These are phyloP conservation scores for Luzula sylvatica DNA, from an alignment of 176 grass and related monocot species.

Conservation along the genomic window DNA sequence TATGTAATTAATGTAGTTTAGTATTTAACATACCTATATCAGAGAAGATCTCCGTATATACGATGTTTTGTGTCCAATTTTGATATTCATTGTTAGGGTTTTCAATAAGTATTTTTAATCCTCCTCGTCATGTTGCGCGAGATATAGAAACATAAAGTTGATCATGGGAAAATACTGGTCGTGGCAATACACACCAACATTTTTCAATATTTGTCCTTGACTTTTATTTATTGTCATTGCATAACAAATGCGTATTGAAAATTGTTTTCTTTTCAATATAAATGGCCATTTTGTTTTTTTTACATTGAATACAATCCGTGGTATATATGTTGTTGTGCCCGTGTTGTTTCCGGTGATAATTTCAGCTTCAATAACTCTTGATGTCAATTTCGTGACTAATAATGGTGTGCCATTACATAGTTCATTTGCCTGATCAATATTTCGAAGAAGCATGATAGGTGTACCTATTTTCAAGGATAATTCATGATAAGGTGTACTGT, in stretches of 20 bases:
- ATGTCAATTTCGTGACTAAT: background rate
- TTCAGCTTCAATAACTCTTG: slow-evolving; percentile 5
- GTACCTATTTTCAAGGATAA: no score
- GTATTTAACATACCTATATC: background rate
- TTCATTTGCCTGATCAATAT: background rate
- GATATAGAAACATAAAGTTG: background rate
- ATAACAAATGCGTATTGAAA: no score
- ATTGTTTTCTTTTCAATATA: no score
- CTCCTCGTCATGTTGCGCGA: background rate
- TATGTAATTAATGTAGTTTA: no score
- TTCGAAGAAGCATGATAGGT: slow-evolving; percentile 11
- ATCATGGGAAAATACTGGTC: background rate
- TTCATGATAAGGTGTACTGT: slow-evolving; percentile 3
- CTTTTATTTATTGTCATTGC: no score
- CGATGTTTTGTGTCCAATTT: background rate
- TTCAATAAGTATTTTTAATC: background rate
- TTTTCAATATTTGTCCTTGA: no score
- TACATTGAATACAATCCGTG: no score
- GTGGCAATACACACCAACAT: background rate
- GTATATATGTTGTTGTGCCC: background rate
- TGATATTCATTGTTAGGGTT: background rate
- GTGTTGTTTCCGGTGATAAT: slow-evolving; percentile 8
- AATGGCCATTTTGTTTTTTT: slow-evolving; percentile 12
- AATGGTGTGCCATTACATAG: slow-evolving; percentile 23
- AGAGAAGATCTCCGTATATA: background rate